Evolutionary conservation across 768 basidiomycete species (phyloP).

Genomic region (Sarcomyxa edulis): DNA sequence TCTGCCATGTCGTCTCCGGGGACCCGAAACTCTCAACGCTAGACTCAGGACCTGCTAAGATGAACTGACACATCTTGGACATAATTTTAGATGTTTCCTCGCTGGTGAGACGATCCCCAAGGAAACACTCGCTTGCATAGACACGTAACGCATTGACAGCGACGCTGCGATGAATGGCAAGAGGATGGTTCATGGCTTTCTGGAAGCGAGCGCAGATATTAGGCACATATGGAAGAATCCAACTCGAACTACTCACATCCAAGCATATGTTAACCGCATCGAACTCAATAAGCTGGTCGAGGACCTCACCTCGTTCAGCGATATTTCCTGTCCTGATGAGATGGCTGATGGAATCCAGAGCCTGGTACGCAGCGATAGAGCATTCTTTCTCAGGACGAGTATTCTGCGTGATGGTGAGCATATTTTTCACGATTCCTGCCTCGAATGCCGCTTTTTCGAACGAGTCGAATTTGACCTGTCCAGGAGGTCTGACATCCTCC

Average conservation of each 20-base stretch:
- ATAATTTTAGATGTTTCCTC: slow-evolving; percentile 18
- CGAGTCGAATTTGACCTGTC: slow-evolving; percentile 13
- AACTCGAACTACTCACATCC: slow-evolving; percentile 11
- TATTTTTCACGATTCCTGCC: slow-evolving; percentile 20
- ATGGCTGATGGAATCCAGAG: slow-evolving; percentile 13
- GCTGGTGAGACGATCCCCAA: slow-evolving; percentile 14
- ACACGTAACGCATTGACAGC: slow-evolving; percentile 13
- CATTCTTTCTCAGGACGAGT: slow-evolving; percentile 8
- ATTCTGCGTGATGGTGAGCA: slow-evolving; percentile 17
- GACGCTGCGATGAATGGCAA: slow-evolving; percentile 17
- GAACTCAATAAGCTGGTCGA: slow-evolving; percentile 18
- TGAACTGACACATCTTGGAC: slow-evolving; percentile 16
- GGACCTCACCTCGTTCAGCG: slow-evolving; percentile 14
- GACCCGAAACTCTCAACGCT: slow-evolving; percentile 13
- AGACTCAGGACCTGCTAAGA: slow-evolving; percentile 17
- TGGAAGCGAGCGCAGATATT: not conserved
- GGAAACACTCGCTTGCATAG: slow-evolving; percentile 15
- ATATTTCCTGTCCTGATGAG: slow-evolving; percentile 15
- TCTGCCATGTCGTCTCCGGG: slow-evolving; percentile 22
- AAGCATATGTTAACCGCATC: slow-evolving; percentile 16
- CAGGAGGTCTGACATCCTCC: slow-evolving; percentile 2
- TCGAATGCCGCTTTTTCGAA: slow-evolving; percentile 18
- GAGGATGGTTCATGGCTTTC: slow-evolving; percentile 15
- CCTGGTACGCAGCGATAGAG: slow-evolving; percentile 17
- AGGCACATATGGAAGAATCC: not conserved